Conservation (phyloP, 2,329 filamentous ascomycete species). For the Metarhizium robertsii region DNA sequence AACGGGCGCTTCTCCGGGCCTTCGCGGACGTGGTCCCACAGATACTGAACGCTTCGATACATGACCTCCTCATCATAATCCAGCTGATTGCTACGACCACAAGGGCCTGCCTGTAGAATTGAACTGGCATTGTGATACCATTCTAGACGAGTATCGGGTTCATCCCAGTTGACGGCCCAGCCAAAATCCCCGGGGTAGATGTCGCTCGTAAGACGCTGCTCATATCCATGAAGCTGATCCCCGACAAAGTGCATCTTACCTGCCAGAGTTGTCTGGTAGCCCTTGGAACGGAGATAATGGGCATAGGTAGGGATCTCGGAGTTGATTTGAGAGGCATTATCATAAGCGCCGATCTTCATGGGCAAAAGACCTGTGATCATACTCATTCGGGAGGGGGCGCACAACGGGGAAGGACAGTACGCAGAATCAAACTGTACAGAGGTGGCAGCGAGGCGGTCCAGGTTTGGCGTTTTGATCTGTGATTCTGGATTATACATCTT, state of each 20-base stretch:
- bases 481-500: constrained; percentile 87
- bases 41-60: constrained; percentile 79
- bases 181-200: constrained; percentile 93
- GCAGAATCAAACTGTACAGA: constrained; percentile 89
- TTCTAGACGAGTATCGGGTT: constrained; percentile 74
- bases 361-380: constrained; percentile 90
- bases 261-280: constrained; percentile 83
- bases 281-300: constrained; percentile 75
- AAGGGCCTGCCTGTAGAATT: constrained; percentile 80
- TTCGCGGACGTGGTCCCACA: constrained; percentile 84
- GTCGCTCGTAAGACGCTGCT: constrained; percentile 85
- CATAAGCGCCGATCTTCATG: constrained; percentile 84
- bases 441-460: constrained; percentile 70
- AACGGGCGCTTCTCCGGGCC: constrained; percentile 68
- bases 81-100: constrained; percentile 86
- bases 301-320: constrained; percentile 86
- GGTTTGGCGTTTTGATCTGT: constrained; percentile 84
- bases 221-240: constrained; percentile 89
- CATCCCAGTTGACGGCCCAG: constrained; percentile 94
- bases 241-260: constrained; percentile 98
- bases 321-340: constrained; percentile 78
- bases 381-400: constrained; percentile 85
- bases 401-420: constrained; percentile 89
- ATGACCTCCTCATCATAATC: constrained; percentile 97
- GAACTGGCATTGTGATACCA: constrained; percentile 97